phyloP scores from a whole-genome alignment of 2,329 filamentous ascomycete genomes.

The Daldinia sp. region DNA sequence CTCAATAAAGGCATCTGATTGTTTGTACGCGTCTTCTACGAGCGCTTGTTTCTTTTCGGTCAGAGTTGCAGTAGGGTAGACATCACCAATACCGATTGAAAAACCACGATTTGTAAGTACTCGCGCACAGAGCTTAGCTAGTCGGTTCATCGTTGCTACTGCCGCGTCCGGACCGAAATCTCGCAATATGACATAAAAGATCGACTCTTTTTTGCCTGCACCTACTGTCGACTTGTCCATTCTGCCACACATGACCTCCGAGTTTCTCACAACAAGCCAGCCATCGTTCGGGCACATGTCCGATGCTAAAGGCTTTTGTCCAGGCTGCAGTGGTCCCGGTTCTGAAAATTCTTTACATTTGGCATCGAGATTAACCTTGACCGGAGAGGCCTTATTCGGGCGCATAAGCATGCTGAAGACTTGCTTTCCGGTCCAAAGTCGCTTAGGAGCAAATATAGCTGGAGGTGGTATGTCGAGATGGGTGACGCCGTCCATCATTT shows the following conservation, averaged over 20 bases:
- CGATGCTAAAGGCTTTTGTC: slow-evolving; percentile 58
- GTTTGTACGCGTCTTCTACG: slow-evolving; percentile 78
- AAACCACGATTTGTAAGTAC: slow-evolving; percentile 91
- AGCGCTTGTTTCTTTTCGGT: slow-evolving; percentile 77
- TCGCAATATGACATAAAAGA: slow-evolving; percentile 95
- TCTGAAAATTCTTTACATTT: slow-evolving; percentile 79
- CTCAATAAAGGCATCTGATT: slow-evolving; percentile 84
- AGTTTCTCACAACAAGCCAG: slow-evolving; percentile 93
- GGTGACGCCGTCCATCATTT: slow-evolving; percentile 86
- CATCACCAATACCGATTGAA: slow-evolving; percentile 94
- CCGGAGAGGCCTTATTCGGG: slow-evolving; percentile 82
- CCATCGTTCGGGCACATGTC: slow-evolving; percentile 87
- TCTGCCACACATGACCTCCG: slow-evolving; percentile 93
- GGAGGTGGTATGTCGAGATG: slow-evolving; percentile 87
- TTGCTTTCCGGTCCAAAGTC: slow-evolving; percentile 96
- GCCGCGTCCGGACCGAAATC: slow-evolving; percentile 93
- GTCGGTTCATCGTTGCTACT: slow-evolving; percentile 89
- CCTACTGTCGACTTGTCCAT: slow-evolving; percentile 99
- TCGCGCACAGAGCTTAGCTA: slow-evolving; percentile 89
- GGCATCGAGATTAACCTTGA: slow-evolving; percentile 91
- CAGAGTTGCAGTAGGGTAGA: slow-evolving; percentile 80
- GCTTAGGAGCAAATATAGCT: slow-evolving; percentile 82
- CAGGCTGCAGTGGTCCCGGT: slow-evolving; percentile 60
- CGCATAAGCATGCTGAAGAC: slow-evolving; percentile 91
- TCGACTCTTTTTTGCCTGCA: slow-evolving; percentile 94